These are phyloP conservation scores for Serendipita vermifera DNA, from an alignment of 768 basidiomycete genomes.

Conservation along the genomic window DNA sequence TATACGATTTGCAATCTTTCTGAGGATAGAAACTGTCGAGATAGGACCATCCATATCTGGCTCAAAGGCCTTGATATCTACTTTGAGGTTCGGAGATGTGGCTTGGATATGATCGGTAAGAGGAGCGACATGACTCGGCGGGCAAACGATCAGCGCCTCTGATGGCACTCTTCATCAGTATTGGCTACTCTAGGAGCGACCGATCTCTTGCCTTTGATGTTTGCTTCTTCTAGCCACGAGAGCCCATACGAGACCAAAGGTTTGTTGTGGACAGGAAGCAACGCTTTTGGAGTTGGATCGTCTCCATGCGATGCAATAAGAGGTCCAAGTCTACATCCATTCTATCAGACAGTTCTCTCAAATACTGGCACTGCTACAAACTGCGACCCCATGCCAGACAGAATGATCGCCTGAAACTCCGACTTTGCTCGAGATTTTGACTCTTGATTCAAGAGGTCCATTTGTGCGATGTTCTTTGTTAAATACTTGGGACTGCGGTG, in stretches of 20 bases:
- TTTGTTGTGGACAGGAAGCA: slow-evolving; percentile 76
- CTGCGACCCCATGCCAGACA: slow-evolving; percentile 91
- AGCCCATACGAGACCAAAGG: slow-evolving; percentile 77
- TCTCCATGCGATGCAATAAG: slow-evolving; percentile 69
- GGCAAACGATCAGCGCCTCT: slow-evolving; percentile 86
- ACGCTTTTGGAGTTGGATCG: slow-evolving; percentile 70
- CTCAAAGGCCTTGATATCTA: slow-evolving; percentile 72
- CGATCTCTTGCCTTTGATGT: slow-evolving; percentile 51
- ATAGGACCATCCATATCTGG: slow-evolving; percentile 45
- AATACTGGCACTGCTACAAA: slow-evolving; percentile 31
- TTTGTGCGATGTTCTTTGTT: no score
- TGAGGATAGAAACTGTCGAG: slow-evolving; percentile 63
- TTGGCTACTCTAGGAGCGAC: background rate
- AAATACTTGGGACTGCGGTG: no score
- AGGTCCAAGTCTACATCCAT: slow-evolving; percentile 45
- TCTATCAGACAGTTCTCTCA: slow-evolving; percentile 17
- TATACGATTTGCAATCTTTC: slow-evolving; percentile 64
- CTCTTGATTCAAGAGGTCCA: slow-evolving; percentile 10
- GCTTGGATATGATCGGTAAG: slow-evolving; percentile 81
- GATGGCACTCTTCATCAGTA: background rate
- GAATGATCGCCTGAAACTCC: slow-evolving; percentile 79
- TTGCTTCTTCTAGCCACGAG: slow-evolving; percentile 77
- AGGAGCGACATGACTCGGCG: slow-evolving; percentile 54
- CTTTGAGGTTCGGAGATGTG: slow-evolving; percentile 44
- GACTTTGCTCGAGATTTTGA: slow-evolving; percentile 15